Evolutionary conservation across 768 basidiomycete species (phyloP), one percentile per base, ranked within the genome.

Genomic region (Pulveroboletus ravenelii): DNA sequence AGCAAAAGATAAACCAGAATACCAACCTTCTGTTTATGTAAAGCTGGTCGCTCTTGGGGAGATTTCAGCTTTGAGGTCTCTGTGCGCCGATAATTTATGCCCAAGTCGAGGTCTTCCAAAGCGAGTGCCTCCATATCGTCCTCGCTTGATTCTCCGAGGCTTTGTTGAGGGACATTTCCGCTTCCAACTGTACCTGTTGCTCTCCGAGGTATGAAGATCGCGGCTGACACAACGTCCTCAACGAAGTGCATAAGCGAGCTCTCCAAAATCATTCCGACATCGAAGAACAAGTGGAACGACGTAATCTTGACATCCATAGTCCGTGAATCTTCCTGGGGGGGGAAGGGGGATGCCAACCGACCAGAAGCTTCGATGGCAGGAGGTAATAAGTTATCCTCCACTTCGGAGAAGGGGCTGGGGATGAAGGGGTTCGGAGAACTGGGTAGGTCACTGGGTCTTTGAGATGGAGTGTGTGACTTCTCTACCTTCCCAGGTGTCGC

Each of bases 211-310:
- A 25, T 41, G 48, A 62, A 58, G 7, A 59, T 51, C 20, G 52
- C 30, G 18, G 60, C 47, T 1, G 54, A 62, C n/a, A 63, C 55
- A 32, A 77, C 35, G 13, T 78, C 75, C 9, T 79, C 72, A 38
- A 85, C 35, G 54, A 86, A 87, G 0, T 66, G 60, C 31, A 79
- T 60, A 40, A 74, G 68, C 52, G 65, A 72, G 45, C 52, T 60
- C 57, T 69, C 61, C 44, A 80, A 56, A 17, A 74, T 56, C 48
- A 71, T 63, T 31, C 68, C 76, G 41, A 90, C 69, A 63, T 94
- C 90, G 25, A 89, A 45, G 60, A 91, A 89, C n/a, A 87, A 37
- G 60, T 93, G 91, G 10, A 94, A 58, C 10, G 92, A 86, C 10
- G 72, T 71, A 8, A 80, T 59, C 27, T 76, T 70, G 30, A 81